These are phyloP conservation scores for Rugonectria rugulosa DNA, from an alignment of 2,329 filamentous ascomycete species.

Conservation along the genomic window DNA sequence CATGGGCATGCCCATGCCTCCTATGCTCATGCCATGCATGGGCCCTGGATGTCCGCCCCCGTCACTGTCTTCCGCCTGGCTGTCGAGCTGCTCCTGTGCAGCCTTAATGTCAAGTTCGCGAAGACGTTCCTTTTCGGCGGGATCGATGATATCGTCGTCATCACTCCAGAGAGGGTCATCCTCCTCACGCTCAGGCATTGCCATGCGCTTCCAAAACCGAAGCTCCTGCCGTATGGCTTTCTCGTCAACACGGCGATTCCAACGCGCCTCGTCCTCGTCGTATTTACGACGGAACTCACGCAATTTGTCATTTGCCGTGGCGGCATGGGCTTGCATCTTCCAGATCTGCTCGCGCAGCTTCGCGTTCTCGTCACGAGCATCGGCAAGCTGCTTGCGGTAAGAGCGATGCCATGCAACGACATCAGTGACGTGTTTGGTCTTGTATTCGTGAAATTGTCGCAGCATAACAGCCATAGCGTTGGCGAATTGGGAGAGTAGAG, in stretches of 20 bases:
- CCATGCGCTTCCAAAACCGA: conserved; percentile 72
- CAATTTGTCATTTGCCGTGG: conserved; percentile 63
- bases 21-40: conserved; percentile 31
- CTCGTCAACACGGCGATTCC: conserved; percentile 61
- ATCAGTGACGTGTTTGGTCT: conserved; percentile 67
- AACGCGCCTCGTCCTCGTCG: conserved; percentile 62
- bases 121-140: conserved; percentile 65
- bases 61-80: conserved; percentile 45
- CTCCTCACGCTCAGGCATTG: conserved; percentile 66
- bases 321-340: conserved; percentile 70
- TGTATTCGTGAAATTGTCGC: conserved; percentile 71
- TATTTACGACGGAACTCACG: conserved; percentile 64
- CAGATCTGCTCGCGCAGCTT: conserved; percentile 70
- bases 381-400: conserved; percentile 70
- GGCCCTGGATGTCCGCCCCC: conserved; percentile 37
- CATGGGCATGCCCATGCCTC: conserved; percentile 29
- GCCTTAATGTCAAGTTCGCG: conserved; percentile 58
- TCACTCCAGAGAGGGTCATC: conserved; percentile 70
- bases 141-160: conserved; percentile 70
- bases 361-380: conserved; percentile 70
- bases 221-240: conserved; percentile 64
- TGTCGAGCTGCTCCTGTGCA: conserved; percentile 48
- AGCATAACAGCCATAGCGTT: conserved; percentile 64
- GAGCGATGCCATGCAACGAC: conserved; percentile 71
- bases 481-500: conserved; percentile 65